Base-by-base conservation (phyloP, 345 rosid genomes). In the Conringia planisiliqua region DNA sequence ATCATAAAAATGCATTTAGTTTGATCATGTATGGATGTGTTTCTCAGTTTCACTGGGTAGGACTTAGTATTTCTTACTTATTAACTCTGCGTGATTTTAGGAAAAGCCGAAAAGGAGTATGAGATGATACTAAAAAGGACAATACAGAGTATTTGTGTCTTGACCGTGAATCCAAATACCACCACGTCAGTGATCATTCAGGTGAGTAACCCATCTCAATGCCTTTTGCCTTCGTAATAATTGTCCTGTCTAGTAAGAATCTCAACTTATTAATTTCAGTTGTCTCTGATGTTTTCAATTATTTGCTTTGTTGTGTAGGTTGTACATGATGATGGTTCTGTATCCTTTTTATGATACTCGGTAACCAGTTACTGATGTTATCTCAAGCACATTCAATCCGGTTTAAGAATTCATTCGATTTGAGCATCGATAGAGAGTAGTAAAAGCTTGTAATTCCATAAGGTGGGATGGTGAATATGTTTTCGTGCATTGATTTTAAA, bases 311-410 rank as follows among this genome's bases (percentile, higher is more conserved):
- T 40, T 17, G 1, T 83, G 77, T 84, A 95, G 97, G 96, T 90
- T 75, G 89, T 90, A 51, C 81, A 86, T 76, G 99, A 92, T 79
- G 96, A 90, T 68, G 97, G 97, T 69, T 83, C 96, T 86, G 97
- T 90, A 95, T 95, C 97, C 99, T 82, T 70, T 76, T 50, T 30
- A 4, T 13, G 24, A 35, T 50, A 4, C 8, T 66, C 6, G 1
- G 14, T 20, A 60, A 20, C 10, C 13, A 36, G 18, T 65, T 44
- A 57, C 14, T 57, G 66, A 46, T 72, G 61, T 39, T 72, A 35
- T 62, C 13, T 13, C 12, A 1, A 30, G 13, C 56, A 42, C 58
- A 14, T 17, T 3, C 6, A 18, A 0, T 52, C 33, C 0, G 7
- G 54, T 39, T 27, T 72, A 16, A 27, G 24, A 61, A 50, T 27